Evolutionary conservation across 306 rosid genomes (phyloP).

Genomic region (Quercus ilex): DNA sequence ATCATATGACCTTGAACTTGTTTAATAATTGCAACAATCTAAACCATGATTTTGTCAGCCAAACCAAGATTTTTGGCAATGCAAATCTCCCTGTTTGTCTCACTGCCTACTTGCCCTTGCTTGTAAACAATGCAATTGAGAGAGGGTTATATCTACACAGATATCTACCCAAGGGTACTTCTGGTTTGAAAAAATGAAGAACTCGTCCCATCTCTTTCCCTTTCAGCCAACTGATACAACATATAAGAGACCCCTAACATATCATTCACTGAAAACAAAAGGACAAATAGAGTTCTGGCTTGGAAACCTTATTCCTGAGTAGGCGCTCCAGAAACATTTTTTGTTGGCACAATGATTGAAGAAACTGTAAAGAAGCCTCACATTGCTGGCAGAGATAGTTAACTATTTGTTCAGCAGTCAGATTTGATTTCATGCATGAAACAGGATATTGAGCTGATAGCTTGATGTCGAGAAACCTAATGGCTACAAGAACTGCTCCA

Average conservation of each 20-base stretch:
- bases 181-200: background rate
- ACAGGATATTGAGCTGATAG: conserved; percentile 28
- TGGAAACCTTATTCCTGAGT: conserved; percentile 50
- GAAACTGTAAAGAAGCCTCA: conserved; percentile 61
- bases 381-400: conserved; percentile 51
- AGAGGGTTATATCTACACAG: background rate
- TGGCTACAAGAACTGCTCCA: conserved; percentile 38
- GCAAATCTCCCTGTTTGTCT: background rate
- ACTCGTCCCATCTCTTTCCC: background rate
- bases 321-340: conserved; percentile 50
- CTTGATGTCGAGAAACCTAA: conserved; percentile 36
- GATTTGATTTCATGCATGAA: conserved; percentile 16
- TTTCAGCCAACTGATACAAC: background rate
- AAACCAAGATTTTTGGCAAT: background rate
- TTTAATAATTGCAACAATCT: background rate
- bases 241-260: background rate
- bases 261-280: background rate
- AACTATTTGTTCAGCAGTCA: conserved; percentile 32
- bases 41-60: background rate
- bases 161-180: background rate
- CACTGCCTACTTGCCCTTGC: background rate
- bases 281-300: conserved; percentile 1
- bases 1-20: background rate
- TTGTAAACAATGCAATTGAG: background rate
- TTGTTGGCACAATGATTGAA: conserved; percentile 54